Evolutionary conservation across 345 rosid species (phyloP).

Genomic region (Ricinus communis): DNA sequence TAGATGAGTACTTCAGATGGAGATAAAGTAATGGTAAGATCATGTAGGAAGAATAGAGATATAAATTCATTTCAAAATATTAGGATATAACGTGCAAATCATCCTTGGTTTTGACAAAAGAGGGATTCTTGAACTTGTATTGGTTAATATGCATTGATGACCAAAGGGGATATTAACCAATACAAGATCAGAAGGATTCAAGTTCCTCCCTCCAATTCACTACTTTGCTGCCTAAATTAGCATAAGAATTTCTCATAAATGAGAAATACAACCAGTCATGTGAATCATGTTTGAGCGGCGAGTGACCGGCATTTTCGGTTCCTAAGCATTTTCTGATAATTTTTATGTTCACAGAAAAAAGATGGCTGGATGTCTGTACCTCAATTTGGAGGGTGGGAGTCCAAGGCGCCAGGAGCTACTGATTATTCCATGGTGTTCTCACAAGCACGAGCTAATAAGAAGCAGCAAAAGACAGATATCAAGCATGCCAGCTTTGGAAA

Average conservation of each 20-base stretch:
- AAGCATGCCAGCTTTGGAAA: constrained; percentile 49
- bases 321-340: not conserved
- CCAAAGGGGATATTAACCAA: constrained; percentile 26
- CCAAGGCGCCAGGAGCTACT: constrained; percentile 40
- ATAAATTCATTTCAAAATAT: too few relatives aligned
- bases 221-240: not conserved
- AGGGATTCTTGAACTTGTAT: constrained; percentile 6
- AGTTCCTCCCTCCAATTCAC: not conserved
- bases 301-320: not conserved
- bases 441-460: constrained; percentile 66
- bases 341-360: constrained; percentile 29
- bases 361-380: constrained; percentile 55
- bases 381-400: constrained; percentile 85
- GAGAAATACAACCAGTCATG: not conserved
- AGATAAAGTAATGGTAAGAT: too few relatives aligned
- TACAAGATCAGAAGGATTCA: constrained; percentile 6
- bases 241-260: not conserved
- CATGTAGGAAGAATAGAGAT: too few relatives aligned
- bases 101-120: not conserved
- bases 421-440: constrained; percentile 67
- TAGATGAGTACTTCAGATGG: too few relatives aligned
- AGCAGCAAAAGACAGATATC: constrained; percentile 46
- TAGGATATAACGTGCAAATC: too few relatives aligned
- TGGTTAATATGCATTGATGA: constrained; percentile 25
- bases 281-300: not conserved